Percentiles rank a stretch among this genome's conserved stretches.
These are phyloP conservation scores for Alisma plantagoaquatica DNA, from an alignment of 106 monocot genomes.

Conservation along the genomic window DNA sequence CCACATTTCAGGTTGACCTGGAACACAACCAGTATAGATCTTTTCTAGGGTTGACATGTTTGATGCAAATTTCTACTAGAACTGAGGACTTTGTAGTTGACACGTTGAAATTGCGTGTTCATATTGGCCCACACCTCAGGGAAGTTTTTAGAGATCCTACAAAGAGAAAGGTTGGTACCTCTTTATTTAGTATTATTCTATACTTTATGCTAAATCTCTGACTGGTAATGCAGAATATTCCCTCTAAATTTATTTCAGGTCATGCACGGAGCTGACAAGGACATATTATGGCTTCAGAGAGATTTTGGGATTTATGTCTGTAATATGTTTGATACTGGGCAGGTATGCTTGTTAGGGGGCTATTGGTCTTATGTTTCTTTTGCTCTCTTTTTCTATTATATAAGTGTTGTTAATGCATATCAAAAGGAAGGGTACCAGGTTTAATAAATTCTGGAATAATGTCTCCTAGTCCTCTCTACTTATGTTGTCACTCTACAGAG, in stretches of 20 bases:
- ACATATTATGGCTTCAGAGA: conserved; percentile 93
- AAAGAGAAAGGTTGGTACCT: conserved; percentile 66
- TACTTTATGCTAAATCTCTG: too few species aligned
- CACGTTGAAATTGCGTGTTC: conserved; percentile 83
- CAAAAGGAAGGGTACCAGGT: too few species aligned
- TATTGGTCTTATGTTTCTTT: too few species aligned
- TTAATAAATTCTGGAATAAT: too few species aligned
- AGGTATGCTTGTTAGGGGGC: too few species aligned
- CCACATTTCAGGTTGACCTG: conserved; percentile 72
- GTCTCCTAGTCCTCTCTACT: too few species aligned
- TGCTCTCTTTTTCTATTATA: too few species aligned
- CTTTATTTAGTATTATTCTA: too few species aligned
- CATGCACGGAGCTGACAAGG: conserved; percentile 98
- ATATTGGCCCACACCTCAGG: conserved; percentile 88
- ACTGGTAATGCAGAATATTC: too few species aligned
- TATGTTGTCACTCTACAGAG: too few species aligned
- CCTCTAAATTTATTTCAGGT: conserved; percentile 63
- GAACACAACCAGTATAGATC: conserved; percentile 96
- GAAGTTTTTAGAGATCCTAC: conserved; percentile 81
- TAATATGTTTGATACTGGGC: conserved; percentile 97
- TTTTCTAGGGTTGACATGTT: conserved; percentile 94
- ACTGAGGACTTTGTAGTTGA: conserved; percentile 85
- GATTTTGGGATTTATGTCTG: conserved; percentile 98
- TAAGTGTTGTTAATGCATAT: too few species aligned
- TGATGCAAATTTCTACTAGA: conserved; percentile 99